Conservation (phyloP, 2,329 filamentous ascomycete genomes). For the Pyricularia sp. region DNA sequence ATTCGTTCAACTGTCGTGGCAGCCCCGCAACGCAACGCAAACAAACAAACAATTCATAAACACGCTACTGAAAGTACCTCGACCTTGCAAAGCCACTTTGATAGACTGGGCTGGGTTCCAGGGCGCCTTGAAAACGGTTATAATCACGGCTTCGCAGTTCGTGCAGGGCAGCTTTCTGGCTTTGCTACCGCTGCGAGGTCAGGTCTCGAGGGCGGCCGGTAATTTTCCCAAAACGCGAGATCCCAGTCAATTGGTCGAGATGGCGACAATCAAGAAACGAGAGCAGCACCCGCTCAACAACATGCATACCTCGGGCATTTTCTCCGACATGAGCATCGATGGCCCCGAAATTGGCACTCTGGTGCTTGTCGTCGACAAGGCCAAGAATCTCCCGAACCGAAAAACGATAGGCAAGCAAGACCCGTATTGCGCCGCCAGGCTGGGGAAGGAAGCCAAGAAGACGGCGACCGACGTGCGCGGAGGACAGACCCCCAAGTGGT, state of each 20-base stretch:
- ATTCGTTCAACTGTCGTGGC: not conserved
- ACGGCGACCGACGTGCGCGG: constrained; percentile 89
- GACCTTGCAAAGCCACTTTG: not conserved
- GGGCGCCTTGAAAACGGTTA: not conserved
- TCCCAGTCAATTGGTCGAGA: constrained; percentile 14
- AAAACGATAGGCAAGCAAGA: constrained; percentile 99
- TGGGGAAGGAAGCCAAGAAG: constrained; percentile 97
- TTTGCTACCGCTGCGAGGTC: not conserved
- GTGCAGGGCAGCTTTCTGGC: not conserved
- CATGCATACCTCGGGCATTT: constrained; percentile 85
- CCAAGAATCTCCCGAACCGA: constrained; percentile 92
- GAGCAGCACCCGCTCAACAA: constrained; percentile 41
- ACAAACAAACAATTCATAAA: not conserved
- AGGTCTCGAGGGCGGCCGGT: not conserved
- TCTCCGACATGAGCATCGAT: constrained; percentile 86
- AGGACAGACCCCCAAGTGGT: constrained; percentile 95
- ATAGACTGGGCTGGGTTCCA: not conserved
- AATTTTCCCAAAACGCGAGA: not conserved
- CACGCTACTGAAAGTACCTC: not conserved
- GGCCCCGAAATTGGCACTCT: constrained; percentile 90
- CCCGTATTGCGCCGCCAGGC: constrained; percentile 85
- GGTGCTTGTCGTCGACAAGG: constrained; percentile 84
- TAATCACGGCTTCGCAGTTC: not conserved
- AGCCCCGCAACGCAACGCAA: not conserved
- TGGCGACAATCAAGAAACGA: constrained; percentile 43